These are phyloP conservation scores for Boletus tylopilopsis DNA, from an alignment of 768 basidiomycete genomes.

Conservation along the genomic window DNA sequence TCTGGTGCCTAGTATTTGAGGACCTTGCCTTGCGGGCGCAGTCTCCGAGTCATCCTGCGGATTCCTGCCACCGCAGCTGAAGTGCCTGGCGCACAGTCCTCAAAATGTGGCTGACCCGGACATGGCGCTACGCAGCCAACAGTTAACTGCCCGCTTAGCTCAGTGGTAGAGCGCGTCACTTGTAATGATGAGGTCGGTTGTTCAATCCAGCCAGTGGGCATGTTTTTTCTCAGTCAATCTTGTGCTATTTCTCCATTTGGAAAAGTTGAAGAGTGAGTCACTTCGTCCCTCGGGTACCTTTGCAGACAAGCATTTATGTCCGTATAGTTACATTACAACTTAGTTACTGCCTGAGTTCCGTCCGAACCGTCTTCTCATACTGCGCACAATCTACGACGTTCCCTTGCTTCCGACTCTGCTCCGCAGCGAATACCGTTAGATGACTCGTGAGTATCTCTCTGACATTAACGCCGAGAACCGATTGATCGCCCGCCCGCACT, in stretches of 20 bases:
- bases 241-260: too few relatives aligned
- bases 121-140: accelerated
- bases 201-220: constrained; percentile 45
- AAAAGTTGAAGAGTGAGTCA: too few relatives aligned
- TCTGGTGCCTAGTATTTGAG: background rate
- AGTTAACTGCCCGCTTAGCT: constrained; percentile 34
- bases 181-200: constrained; percentile 45
- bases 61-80: background rate
- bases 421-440: constrained; percentile 85
- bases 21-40: background rate
- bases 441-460: constrained; percentile 73
- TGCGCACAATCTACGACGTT: constrained; percentile 63
- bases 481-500: constrained; percentile 61
- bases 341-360: constrained; percentile 19
- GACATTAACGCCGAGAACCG: constrained; percentile 60
- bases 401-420: constrained; percentile 68
- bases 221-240: too few relatives aligned
- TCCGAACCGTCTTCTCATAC: constrained; percentile 55
- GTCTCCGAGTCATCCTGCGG: background rate
- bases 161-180: constrained; percentile 46
- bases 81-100: too few relatives aligned
- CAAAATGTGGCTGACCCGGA: background rate
- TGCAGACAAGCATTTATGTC: background rate
- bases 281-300: background rate
- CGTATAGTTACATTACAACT: background rate